phyloP scores from a whole-genome alignment of 768 basidiomycete species.

The Tulasnella sp. region DNA sequence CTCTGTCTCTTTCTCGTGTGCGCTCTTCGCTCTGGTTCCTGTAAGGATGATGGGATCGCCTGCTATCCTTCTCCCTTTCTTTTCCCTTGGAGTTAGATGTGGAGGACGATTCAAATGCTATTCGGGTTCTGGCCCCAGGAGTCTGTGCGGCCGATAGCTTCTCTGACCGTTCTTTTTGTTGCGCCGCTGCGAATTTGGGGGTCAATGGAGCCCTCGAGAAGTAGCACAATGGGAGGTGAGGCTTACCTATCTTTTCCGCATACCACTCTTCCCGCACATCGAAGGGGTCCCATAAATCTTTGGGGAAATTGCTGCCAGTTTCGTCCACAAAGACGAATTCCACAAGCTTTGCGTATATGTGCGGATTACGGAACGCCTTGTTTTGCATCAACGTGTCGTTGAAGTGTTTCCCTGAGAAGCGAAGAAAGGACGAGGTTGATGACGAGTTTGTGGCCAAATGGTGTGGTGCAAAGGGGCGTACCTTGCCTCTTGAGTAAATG shows the following conservation, averaged over 20 bases:
- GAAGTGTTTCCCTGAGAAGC: conserved; percentile 62
- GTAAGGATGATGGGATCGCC: background rate
- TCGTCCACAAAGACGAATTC: conserved; percentile 92
- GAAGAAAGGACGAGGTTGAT: no score
- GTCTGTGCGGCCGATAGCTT: conserved; percentile 47
- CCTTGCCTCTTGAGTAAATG: conserved; percentile 52
- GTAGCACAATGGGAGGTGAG: background rate
- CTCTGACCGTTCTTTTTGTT: conserved; percentile 58
- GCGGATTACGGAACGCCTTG: conserved; percentile 90
- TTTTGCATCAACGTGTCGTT: conserved; percentile 93
- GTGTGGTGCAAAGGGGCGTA: background rate
- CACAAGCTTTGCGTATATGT: conserved; percentile 91
- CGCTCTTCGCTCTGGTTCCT: background rate
- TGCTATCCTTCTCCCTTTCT: background rate
- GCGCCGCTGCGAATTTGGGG: conserved; percentile 39
- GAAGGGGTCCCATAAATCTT: conserved; percentile 63
- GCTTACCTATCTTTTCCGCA: conserved; percentile 69
- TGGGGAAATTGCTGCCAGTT: conserved; percentile 71
- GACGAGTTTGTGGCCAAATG: background rate
- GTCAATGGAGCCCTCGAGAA: conserved; percentile 9
- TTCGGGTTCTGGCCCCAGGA: conserved; percentile 49
- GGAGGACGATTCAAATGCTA: conserved; percentile 41
- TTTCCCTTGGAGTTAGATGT: background rate
- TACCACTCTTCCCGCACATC: conserved; percentile 61
- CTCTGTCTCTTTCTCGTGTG: background rate